Evolutionary conservation across 192 early-diverging fungal species (phyloP), one percentile per base, ranked within the genome.

Genomic region (Funneliformis geosporum): DNA sequence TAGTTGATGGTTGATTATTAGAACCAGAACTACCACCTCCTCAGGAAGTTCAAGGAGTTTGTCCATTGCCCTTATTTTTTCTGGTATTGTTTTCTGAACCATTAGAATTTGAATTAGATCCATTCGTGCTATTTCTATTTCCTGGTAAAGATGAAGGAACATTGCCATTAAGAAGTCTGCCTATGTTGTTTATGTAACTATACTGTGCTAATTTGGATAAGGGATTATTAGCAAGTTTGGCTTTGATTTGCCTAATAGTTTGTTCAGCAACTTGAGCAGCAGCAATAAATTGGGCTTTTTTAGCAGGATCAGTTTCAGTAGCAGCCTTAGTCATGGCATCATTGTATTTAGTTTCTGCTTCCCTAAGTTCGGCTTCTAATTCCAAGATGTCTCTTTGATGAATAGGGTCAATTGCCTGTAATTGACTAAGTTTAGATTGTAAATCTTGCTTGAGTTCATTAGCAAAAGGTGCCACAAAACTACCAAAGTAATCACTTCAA

Each of bases 401-500:
- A 2, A 44, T 42, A 72, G 39, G 16, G 3, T 11, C 16, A 72
- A n/a, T 72, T 47, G 4, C 21, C 44, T 16, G 42, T 4, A 72
- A 72, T 44, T 8, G 39, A n/a, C n/a, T n/a, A n/a, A n/a, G n/a
- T n/a, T n/a, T n/a, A n/a, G n/a, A n/a, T n/a, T n/a, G n/a, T n/a
- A n/a, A n/a, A n/a, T n/a, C n/a, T n/a, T n/a, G n/a, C n/a, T n/a
- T n/a, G n/a, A n/a, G n/a, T n/a, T n/a, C n/a, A 3, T 44, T 50
- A 6, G 44, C 4, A 14, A 72, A 46, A 4, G 70, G 44, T 14
- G 43, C 5, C 12, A 72, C 8, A 72, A 46, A 46, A 46, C 44
- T 72, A 16, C 42, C 70, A 27, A 72, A 72, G 44, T 72, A 67
- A 40, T 67, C 70, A 7, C 10, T 27, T 47, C 70, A 72, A 72